phyloP scores from a whole-genome alignment of 441 rosid genomes.

The Eruca vesicaria region DNA sequence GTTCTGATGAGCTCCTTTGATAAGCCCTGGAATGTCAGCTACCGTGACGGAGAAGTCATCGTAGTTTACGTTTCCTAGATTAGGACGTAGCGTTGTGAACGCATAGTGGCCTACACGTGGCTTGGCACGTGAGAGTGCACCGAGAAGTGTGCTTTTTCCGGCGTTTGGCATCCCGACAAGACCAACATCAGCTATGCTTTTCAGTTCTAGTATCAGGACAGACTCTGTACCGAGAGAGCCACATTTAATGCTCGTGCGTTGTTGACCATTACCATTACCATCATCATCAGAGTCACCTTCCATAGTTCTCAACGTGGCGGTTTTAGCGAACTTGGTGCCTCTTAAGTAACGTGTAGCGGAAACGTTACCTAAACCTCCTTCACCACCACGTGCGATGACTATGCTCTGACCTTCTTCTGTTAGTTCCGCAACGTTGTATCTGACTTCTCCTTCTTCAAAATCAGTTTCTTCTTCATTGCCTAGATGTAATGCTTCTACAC shows the following conservation, averaged over 20 bases:
- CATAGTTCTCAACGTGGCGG: constrained; percentile 6
- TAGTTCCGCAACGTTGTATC: constrained; percentile 63
- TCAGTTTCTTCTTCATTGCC: constrained; percentile 26
- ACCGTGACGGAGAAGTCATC: constrained; percentile 79
- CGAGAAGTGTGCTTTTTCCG: constrained; percentile 88
- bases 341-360: constrained; percentile 40
- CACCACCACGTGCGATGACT: constrained; percentile 71
- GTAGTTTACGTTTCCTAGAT: constrained; percentile 73
- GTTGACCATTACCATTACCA: constrained; percentile 28
- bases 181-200: constrained; percentile 94
- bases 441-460: constrained; percentile 35
- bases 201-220: constrained; percentile 65
- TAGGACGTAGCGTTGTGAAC: constrained; percentile 85
- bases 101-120: constrained; percentile 83
- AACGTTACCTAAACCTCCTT: constrained; percentile 80
- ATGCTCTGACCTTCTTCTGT: constrained; percentile 65
- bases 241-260: constrained; percentile 36
- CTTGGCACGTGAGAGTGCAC: constrained; percentile 79
- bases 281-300: constrained; percentile 24
- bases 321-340: constrained; percentile 41
- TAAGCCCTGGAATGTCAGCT: constrained; percentile 92
- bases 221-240: constrained; percentile 69
- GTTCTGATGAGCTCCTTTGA: constrained; percentile 86
- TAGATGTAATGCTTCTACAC: background rate
- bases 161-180: constrained; percentile 94